phyloP scores from a whole-genome alignment of 305 asterid species.

The Fraxinus paxiana region DNA sequence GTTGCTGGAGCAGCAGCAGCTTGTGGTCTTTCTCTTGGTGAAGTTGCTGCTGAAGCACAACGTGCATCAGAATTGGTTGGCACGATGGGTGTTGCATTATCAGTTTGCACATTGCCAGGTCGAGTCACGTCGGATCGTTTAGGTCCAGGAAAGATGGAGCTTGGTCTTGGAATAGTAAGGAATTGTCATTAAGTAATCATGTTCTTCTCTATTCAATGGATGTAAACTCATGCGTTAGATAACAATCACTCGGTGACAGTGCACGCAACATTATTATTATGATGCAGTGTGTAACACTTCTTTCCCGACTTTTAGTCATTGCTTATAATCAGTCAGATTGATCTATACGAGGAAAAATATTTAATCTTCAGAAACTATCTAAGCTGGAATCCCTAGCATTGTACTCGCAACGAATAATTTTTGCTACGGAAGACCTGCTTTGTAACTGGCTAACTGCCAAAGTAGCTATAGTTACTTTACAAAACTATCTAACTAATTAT shows the following conservation, averaged over 20 bases:
- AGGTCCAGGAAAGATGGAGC: conserved; percentile 97
- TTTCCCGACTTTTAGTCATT: background rate
- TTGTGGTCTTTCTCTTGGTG: conserved; percentile 69
- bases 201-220: conserved; percentile 8
- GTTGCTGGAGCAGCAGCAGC: conserved; percentile 99
- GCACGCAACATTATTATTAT: conserved; percentile 14
- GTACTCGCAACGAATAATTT: background rate
- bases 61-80: conserved; percentile 92
- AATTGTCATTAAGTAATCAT: conserved; percentile 5
- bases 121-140: conserved; percentile 81
- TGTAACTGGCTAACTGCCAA: background rate
- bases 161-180: conserved; percentile 99
- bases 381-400: background rate
- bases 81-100: conserved; percentile 93
- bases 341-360: background rate
- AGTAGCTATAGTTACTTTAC: background rate
- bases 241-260: background rate
- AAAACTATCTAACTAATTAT: background rate
- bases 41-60: conserved; percentile 86
- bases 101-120: conserved; percentile 96
- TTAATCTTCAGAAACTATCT: background rate
- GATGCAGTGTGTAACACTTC: background rate
- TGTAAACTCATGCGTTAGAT: background rate
- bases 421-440: background rate
- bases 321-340: background rate